A percentile compares a stretch with the other conserved stretches of the same genome.
phyloP scores from a whole-genome alignment of 129 eudicot genomes.

The Erigeron canadensis region DNA sequence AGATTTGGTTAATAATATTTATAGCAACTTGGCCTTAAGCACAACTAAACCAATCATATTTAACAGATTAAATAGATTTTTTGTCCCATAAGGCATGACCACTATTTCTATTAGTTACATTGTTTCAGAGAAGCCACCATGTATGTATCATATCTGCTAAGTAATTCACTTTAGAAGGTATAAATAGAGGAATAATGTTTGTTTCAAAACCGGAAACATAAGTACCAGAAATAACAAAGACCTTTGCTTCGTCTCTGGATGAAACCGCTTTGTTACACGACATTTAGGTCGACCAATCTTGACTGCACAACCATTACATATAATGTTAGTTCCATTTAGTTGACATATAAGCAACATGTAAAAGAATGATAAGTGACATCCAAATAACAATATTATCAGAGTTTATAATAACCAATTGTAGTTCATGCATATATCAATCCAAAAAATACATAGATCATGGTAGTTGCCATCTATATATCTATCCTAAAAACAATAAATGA shows the following conservation, averaged over 20 bases:
- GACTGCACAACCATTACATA: conserved; percentile 47
- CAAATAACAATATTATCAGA: not conserved
- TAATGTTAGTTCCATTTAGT: conserved; percentile 8
- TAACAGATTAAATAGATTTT: too few relatives aligned
- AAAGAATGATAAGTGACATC: not conserved
- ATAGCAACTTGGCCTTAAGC: too few relatives aligned
- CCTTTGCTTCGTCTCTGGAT: conserved; percentile 90
- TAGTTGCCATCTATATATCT: too few relatives aligned
- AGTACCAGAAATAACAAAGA: conserved; percentile 85
- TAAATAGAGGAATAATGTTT: not conserved
- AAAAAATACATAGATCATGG: too few relatives aligned
- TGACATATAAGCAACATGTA: not conserved
- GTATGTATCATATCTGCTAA: not conserved
- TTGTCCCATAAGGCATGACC: too few relatives aligned
- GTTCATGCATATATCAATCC: too few relatives aligned
- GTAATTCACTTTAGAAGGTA: not conserved
- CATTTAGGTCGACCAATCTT: conserved; percentile 97
- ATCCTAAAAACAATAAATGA: too few relatives aligned
- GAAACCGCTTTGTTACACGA: conserved; percentile 85
- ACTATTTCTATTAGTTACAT: too few relatives aligned
- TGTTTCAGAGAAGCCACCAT: too few relatives aligned
- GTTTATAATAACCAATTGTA: too few relatives aligned
- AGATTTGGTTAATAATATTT: too few relatives aligned
- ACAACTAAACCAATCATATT: too few relatives aligned
- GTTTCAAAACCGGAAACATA: not conserved